phyloP scores from a whole-genome alignment of 768 basidiomycete species.

The Tubosaeta sp. region DNA sequence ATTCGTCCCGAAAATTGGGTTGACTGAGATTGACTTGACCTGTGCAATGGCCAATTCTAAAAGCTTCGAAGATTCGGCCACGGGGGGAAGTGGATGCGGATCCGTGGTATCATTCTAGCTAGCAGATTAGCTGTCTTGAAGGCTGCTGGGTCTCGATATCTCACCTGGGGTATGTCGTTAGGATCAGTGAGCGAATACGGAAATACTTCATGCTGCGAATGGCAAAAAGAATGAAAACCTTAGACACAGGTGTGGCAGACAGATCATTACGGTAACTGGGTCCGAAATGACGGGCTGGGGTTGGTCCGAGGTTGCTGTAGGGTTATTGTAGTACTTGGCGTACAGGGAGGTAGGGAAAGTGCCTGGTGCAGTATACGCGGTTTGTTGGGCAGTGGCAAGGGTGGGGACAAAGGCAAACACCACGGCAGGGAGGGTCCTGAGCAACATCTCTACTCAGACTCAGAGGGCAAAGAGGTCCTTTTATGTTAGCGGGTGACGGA shows the following conservation, averaged over 20 bases:
- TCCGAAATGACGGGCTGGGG: conserved; percentile 77
- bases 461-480: not conserved
- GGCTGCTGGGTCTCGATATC: too few species aligned
- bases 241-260: not conserved
- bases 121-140: not conserved
- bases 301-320: conserved; percentile 68
- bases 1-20: conserved; percentile 48
- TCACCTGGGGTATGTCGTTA: conserved; percentile 48
- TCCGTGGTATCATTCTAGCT: conserved; percentile 52
- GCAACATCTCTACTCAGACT: conserved; percentile 7
- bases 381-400: conserved; percentile 11
- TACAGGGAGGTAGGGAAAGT: conserved; percentile 64
- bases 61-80: conserved; percentile 42
- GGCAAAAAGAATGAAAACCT: not conserved
- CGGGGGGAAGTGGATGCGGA: conserved; percentile 62
- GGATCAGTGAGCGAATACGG: conserved; percentile 63
- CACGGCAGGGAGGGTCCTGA: conserved; percentile 4
- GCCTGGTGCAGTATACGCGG: conserved; percentile 52
- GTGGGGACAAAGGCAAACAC: conserved; percentile 5
- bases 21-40: conserved; percentile 50
- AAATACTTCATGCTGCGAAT: conserved; percentile 50
- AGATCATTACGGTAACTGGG: conserved; percentile 50
- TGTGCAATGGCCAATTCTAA: conserved; percentile 53
- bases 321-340: conserved; percentile 64
- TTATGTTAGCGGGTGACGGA: conserved; percentile 13